These are phyloP conservation scores for Trichosanthes truncata DNA, from an alignment of 306 rosid genomes.

Conservation along the genomic window DNA sequence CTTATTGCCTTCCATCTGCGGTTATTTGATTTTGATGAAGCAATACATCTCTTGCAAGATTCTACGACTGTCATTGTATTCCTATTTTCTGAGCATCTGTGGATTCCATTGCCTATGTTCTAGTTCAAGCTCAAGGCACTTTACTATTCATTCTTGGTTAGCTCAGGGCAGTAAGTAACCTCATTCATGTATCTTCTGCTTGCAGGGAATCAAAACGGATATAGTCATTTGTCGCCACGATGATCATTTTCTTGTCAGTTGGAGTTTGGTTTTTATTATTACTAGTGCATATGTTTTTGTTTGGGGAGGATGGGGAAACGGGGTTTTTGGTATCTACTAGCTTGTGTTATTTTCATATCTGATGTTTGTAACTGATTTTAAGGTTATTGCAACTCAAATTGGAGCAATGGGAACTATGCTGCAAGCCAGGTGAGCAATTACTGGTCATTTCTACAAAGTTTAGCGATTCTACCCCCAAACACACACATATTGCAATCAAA, in stretches of 20 bases:
- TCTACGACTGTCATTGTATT: neutral
- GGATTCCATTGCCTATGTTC: neutral
- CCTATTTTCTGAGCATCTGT: neutral
- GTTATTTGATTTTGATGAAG: neutral
- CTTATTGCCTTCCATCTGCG: neutral
- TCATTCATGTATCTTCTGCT: constrained; percentile 4
- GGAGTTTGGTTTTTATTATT: neutral
- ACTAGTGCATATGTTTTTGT: neutral
- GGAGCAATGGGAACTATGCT: constrained; percentile 84
- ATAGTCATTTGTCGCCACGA: constrained; percentile 55
- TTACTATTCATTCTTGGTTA: neutral
- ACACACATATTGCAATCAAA: neutral
- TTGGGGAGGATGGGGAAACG: constrained; percentile 8
- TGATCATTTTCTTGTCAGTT: constrained; percentile 70
- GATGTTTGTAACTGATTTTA: constrained; percentile 11
- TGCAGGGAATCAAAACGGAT: constrained; percentile 79
- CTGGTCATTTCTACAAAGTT: neutral
- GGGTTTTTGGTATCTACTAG: neutral
- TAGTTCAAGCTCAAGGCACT: neutral
- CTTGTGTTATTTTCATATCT: neutral
- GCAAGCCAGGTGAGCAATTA: constrained; percentile 64
- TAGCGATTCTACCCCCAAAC: neutral
- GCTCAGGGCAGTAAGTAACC: neutral
- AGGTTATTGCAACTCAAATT: constrained; percentile 84
- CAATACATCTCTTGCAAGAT: neutral